phyloP scores from a whole-genome alignment of 306 rosid genomes.

The Cicer yamashitae region DNA sequence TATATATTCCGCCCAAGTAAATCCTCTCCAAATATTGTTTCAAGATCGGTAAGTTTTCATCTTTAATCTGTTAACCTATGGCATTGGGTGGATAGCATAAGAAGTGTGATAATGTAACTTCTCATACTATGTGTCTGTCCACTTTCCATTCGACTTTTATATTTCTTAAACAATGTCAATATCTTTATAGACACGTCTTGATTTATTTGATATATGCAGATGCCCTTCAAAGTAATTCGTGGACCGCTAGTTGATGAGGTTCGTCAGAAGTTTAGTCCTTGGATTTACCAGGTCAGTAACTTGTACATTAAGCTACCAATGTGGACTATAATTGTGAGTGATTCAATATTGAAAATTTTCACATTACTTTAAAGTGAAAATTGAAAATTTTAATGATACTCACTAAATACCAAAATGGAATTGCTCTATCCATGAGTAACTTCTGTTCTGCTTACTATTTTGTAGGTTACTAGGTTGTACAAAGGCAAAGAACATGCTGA shows the following conservation, averaged over 20 bases:
- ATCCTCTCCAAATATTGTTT: constrained; percentile 64
- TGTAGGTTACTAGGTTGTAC: constrained; percentile 81
- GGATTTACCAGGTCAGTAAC: constrained; percentile 83
- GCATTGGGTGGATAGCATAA: background rate
- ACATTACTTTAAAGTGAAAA: background rate
- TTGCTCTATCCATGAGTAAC: background rate
- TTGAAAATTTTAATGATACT: background rate
- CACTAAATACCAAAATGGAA: constrained; percentile 23
- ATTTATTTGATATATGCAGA: constrained; percentile 50
- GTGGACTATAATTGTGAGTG: background rate
- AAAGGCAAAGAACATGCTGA: constrained; percentile 89
- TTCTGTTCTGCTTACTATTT: constrained; percentile 26
- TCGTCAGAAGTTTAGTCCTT: constrained; percentile 72
- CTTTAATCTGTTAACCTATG: constrained; percentile 12
- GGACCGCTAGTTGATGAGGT: constrained; percentile 80
- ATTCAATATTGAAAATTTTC: constrained; percentile 15
- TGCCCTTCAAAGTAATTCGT: constrained; percentile 61
- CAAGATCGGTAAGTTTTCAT: constrained; percentile 74
- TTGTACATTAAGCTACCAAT: constrained; percentile 16
- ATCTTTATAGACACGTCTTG: background rate
- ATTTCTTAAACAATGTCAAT: constrained; percentile 10
- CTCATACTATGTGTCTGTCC: background rate
- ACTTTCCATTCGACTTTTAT: background rate
- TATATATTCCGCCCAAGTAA: constrained; percentile 86
- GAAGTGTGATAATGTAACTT: constrained; percentile 9